Base-by-base conservation (phyloP, 2,329 filamentous ascomycete genomes). In the Coleophoma crateriformis region DNA sequence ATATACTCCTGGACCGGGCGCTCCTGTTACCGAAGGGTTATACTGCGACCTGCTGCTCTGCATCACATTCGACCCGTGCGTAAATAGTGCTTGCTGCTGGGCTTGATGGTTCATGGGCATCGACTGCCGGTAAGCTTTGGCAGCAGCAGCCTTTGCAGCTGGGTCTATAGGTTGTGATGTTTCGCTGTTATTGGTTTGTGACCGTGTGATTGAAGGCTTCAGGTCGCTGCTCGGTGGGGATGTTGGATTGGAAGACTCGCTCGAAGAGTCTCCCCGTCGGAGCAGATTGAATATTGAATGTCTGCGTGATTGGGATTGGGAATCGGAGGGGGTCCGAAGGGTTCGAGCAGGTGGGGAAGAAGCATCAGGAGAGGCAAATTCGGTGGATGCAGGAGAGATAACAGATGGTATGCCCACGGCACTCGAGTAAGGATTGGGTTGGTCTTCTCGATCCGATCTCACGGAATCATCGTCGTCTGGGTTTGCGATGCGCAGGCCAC, bases 401-500 rank as follows among this genome's bases (percentile, higher is more conserved):
- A 27, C 8, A 27, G 27, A 27, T 27, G 27, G 27, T 3, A 27
- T 10, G 8, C 27, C 27, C 6, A 27, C 27, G 35, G 53, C 33
- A 45, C 51, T 53, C 10, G 59, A 54, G 46, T 64, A 50, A 54
- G 57, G 46, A 53, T 54, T 40, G 54, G 62, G 50, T 10, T 7
- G 27, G 27, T 27, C 27, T 53, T 59, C 56, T 52, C 55, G 54
- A 44, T 61, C 52, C n/a, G 55, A 51, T 20, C 54, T 56, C 4
- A 50, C 55, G 17, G 61, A 62, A 43, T 57, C 54, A 58, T 59
- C 55, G 71, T 94, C 84, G 72, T 96, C 91, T 49, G 92, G 92
- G 69, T 97, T 99, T 62, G 94, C 92, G 69, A 99, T 97, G 68
- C 92, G 89, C 70, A 99, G 77, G 63, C 92, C 92, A 64, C 94